Evolutionary conservation across 129 eudicot species (phyloP).

Genomic region (Chrysanthemum lavandulifolium): DNA sequence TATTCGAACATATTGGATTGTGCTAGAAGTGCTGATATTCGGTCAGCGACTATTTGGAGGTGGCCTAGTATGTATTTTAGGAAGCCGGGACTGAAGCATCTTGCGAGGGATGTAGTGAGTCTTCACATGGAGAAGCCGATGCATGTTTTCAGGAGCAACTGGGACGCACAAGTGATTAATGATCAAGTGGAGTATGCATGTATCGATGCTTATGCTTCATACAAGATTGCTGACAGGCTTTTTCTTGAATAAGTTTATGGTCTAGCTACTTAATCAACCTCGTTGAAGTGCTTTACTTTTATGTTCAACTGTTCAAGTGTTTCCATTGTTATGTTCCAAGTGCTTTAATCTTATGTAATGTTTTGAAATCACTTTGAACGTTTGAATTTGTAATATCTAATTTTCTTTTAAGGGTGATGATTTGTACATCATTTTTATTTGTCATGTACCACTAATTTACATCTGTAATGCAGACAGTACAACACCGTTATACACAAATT

Average conservation of each 20-base stretch:
- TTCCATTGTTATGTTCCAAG: no score
- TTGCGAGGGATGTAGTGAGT: slow-evolving; percentile 46
- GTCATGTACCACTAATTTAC: no score
- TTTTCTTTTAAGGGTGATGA: no score
- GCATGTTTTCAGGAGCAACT: slow-evolving; percentile 55
- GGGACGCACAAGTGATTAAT: slow-evolving; percentile 53
- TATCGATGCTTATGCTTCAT: slow-evolving; percentile 71
- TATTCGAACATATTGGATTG: slow-evolving; percentile 22
- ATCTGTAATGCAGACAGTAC: no score
- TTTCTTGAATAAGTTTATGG: not conserved
- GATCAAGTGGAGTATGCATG: slow-evolving; percentile 65
- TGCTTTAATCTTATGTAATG: no score
- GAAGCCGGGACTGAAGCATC: slow-evolving; percentile 60
- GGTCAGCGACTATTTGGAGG: slow-evolving; percentile 34
- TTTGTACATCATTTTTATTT: no score
- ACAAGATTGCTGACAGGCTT: slow-evolving; percentile 48
- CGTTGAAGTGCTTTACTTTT: no score
- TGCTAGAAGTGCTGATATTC: slow-evolving; percentile 32
- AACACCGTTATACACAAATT: no score
- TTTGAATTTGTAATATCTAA: no score
- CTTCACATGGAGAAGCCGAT: slow-evolving; percentile 49
- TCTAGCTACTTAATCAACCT: not conserved
- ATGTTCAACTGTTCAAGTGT: no score
- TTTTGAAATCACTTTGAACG: no score
- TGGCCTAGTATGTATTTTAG: slow-evolving; percentile 52